These are phyloP conservation scores for Paramecium tetraurelia DNA, from an alignment of 73 alveolate genomes.

Conservation along the genomic window DNA sequence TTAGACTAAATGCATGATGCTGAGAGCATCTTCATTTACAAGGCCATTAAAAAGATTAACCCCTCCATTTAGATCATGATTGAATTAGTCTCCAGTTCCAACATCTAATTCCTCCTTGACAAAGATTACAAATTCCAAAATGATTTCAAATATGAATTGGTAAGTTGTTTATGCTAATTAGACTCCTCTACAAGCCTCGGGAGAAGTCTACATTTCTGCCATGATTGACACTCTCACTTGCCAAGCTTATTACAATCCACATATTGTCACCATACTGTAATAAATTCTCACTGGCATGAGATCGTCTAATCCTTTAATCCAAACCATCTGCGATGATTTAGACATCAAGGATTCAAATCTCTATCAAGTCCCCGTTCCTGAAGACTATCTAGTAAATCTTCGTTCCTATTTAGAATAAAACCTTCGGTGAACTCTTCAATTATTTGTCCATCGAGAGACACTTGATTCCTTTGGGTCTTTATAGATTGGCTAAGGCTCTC, in stretches of 20 bases:
- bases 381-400: slow-evolving; percentile 75
- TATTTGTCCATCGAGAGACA: slow-evolving; percentile 80
- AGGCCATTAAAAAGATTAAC: slow-evolving; percentile 93
- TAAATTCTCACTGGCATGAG: slow-evolving; percentile 87
- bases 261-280: slow-evolving; percentile 91
- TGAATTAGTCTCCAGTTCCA: slow-evolving; percentile 90
- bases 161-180: background rate
- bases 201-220: slow-evolving; percentile 95
- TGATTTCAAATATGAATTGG: slow-evolving; percentile 71
- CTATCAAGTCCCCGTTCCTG: slow-evolving; percentile 95
- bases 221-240: slow-evolving; percentile 95
- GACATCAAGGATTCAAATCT: slow-evolving; percentile 89
- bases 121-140: slow-evolving; percentile 69
- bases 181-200: slow-evolving; percentile 91
- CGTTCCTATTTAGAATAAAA: slow-evolving; percentile 66
- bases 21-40: slow-evolving; percentile 90
- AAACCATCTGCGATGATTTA: slow-evolving; percentile 84
- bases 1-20: slow-evolving; percentile 95
- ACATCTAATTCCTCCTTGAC: slow-evolving; percentile 89
- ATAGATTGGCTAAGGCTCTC: slow-evolving; percentile 93
- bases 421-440: slow-evolving; percentile 85
- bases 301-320: slow-evolving; percentile 71
- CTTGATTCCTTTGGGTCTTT: slow-evolving; percentile 86
- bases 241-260: slow-evolving; percentile 94
- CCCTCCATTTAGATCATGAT: slow-evolving; percentile 91